Base-by-base conservation (phyloP, 1,284 basidiomycete genomes). In the Xerocomus minutiporus region DNA sequence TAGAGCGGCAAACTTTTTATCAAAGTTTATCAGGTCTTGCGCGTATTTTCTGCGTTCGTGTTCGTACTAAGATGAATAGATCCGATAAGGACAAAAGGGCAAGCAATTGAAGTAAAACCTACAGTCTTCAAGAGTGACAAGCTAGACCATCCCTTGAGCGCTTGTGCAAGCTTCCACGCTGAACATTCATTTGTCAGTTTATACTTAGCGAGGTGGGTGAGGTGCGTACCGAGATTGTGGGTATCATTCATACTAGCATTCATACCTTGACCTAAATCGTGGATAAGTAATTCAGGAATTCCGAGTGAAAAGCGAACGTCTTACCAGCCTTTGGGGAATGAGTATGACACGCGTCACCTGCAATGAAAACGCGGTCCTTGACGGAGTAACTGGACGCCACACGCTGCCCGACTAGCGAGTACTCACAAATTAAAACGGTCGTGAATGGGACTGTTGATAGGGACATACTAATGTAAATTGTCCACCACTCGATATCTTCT, bases 241-340 rank as follows among this genome's bases (percentile, higher is more conserved):
- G 84, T 81, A 63, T 93, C 90, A 56, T 86, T 88, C 87, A 92
- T 91, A 60, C 86, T 87, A 1, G 81, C 81, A 60, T 85, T 85
- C 82, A 83, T 83, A 1, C 82, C 82, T 60, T 82, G 73, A 52
- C 81, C 72, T 77, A 67, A 34, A 47, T 5, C 34, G 38, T 5
- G 13, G 34, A 48, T 12, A 32, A 53, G 25, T 35, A 26, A 54
- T 29, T 36, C 36, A 23, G 17, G 31, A 36, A 8, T 25, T 26
- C 29, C 15, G 5, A 5, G 8, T 25, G 6, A 12, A 34, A 20
- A 11, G 35, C 15, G 15, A 8, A 29, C 9, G 56, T 26, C 56
- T 55, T 32, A 76, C 86, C 81, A 73, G 81, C 70, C 73, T 84
- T 93, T 0, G 90, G 90, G 0, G 88, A 91, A 69, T 93, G 91